These are phyloP conservation scores for Pythium aquatile DNA, from an alignment of 352 stramenopile genomes.

Conservation along the genomic window DNA sequence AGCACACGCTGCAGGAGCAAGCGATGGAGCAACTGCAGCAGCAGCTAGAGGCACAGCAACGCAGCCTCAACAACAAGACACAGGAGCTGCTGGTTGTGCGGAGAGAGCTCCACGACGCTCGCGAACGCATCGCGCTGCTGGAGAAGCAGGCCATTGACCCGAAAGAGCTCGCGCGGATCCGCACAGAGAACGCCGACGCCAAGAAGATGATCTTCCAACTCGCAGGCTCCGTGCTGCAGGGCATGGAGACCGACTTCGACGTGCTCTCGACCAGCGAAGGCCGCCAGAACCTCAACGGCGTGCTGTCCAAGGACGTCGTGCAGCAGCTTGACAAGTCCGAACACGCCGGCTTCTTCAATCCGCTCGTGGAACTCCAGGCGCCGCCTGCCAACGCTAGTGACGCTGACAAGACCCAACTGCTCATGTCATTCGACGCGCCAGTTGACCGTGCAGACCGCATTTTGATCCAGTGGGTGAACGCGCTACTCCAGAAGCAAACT, in stretches of 20 bases:
- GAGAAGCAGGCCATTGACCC: conserved; percentile 54
- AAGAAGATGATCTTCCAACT: conserved; percentile 76
- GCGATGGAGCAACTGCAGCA: conserved; percentile 35
- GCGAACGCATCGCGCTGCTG: conserved; percentile 33
- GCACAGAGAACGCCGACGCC: conserved; percentile 56
- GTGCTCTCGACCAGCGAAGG: conserved; percentile 59
- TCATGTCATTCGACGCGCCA: conserved; percentile 43
- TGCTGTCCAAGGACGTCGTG: conserved; percentile 66
- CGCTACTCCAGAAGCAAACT: conserved; percentile 40
- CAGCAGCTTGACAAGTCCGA: conserved; percentile 65
- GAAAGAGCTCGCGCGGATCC: conserved; percentile 53
- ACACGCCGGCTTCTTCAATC: conserved; percentile 62
- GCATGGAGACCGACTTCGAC: conserved; percentile 61
- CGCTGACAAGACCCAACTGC: not conserved
- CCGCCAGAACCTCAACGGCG: conserved; percentile 53
- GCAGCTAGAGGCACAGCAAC: conserved; percentile 33
- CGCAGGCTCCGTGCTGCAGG: conserved; percentile 37
- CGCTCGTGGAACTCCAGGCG: conserved; percentile 32
- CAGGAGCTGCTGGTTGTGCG: conserved; percentile 54
- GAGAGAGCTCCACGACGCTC: conserved; percentile 39
- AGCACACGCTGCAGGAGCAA: conserved; percentile 43
- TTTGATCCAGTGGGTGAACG: conserved; percentile 76
- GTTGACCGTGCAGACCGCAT: conserved; percentile 69
- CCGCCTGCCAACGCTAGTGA: not conserved
- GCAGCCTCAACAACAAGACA: conserved; percentile 40